phyloP scores from a whole-genome alignment of 2,329 filamentous ascomycete genomes.

The Fusarium setosum region DNA sequence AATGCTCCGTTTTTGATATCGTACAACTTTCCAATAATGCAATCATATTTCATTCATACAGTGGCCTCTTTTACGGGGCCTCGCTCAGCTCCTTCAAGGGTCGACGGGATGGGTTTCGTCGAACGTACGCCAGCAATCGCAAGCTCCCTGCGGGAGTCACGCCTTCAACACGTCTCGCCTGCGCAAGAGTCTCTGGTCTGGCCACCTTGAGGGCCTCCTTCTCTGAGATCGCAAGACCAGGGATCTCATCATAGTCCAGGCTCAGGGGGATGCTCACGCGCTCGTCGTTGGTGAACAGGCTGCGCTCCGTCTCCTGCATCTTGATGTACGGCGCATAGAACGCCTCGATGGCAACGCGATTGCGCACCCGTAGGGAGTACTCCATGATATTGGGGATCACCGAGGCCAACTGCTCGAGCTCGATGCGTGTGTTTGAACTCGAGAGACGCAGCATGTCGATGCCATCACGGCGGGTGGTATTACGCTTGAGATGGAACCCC shows the following conservation, averaged over 20 bases:
- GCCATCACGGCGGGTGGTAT: slow-evolving; percentile 75
- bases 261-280: slow-evolving; percentile 76
- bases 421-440: slow-evolving; percentile 57
- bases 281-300: slow-evolving; percentile 81
- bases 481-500: slow-evolving; percentile 76
- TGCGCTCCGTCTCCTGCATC: slow-evolving; percentile 75
- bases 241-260: slow-evolving; percentile 79
- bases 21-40: neutral
- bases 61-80: neutral
- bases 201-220: slow-evolving; percentile 75
- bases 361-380: slow-evolving; percentile 69
- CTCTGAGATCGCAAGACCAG: slow-evolving; percentile 84
- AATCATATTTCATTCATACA: neutral
- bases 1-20: slow-evolving; percentile 9
- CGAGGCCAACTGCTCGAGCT: slow-evolving; percentile 65
- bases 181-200: slow-evolving; percentile 85
- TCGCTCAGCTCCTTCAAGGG: slow-evolving; percentile 2
- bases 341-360: slow-evolving; percentile 83
- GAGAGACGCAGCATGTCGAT: slow-evolving; percentile 82
- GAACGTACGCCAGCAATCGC: slow-evolving; percentile 72
- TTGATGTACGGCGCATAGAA: slow-evolving; percentile 88
- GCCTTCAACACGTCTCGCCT: slow-evolving; percentile 89
- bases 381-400: slow-evolving; percentile 66
- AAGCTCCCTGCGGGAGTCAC: slow-evolving; percentile 71
- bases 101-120: slow-evolving; percentile 37